Percentiles rank a stretch among this genome's conserved stretches.
These are phyloP conservation scores for Myxozyma nipponensis DNA, from an alignment of 805 yeast species.

Conservation along the genomic window DNA sequence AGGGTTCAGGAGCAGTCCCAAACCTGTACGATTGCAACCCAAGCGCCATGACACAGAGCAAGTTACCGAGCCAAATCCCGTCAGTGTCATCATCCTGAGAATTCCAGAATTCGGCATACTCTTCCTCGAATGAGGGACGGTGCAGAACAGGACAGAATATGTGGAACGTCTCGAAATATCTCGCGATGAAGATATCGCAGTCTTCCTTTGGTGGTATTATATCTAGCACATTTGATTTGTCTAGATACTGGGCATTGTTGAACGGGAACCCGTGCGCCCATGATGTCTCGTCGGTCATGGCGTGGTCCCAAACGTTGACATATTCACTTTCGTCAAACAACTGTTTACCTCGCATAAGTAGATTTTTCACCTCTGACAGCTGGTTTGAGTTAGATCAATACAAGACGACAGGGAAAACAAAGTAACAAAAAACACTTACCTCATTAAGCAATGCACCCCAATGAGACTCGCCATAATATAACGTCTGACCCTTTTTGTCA, in stretches of 20 bases:
- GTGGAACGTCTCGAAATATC: slow-evolving; percentile 33
- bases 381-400: slow-evolving; percentile 27
- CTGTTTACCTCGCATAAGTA: slow-evolving; percentile 15
- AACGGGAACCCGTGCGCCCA: slow-evolving; percentile 18
- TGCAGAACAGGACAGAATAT: slow-evolving; percentile 33
- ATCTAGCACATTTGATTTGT: slow-evolving; percentile 29
- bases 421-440: slow-evolving; percentile 27
- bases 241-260: slow-evolving; percentile 8
- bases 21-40: slow-evolving; percentile 32
- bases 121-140: slow-evolving; percentile 32
- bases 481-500: slow-evolving; percentile 34
- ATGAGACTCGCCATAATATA: slow-evolving; percentile 38
- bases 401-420: too few species aligned
- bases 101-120: slow-evolving; percentile 34
- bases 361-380: slow-evolving; percentile 23
- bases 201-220: slow-evolving; percentile 29
- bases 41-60: slow-evolving; percentile 33
- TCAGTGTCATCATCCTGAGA: slow-evolving; percentile 32
- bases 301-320: background rate
- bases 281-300: background rate
- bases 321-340: background rate
- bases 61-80: slow-evolving; percentile 33
- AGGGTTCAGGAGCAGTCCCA: slow-evolving; percentile 28
- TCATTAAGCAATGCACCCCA: slow-evolving; percentile 37
- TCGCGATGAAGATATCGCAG: slow-evolving; percentile 31